Evolutionary conservation across 805 yeast species (phyloP), one percentile per base, ranked within the genome.

Genomic region (Sugiyamaella qingdaonensis): DNA sequence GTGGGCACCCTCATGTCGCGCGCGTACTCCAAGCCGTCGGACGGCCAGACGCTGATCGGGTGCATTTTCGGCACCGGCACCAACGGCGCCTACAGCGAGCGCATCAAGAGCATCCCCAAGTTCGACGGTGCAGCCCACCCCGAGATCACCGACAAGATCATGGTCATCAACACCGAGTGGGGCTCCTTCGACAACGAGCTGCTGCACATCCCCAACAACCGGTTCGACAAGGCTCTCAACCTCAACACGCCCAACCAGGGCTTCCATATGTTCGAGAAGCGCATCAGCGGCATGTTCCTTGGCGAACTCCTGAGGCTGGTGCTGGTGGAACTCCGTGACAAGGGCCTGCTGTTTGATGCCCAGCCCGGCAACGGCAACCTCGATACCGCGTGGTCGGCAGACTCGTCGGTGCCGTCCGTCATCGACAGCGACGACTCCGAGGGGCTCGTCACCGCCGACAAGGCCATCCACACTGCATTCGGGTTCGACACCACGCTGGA

Each of bases 21-120:
- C 63, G 85, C 97, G 27, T 92, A 92, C 71, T 75, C 88, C 3
- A 67, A 73, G 47, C 77, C 82, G 36, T 69, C 77, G 48, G 82
- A 81, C 55, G 82, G 94, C 46, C 83, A 82, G 53, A 88, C 97
- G 9, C 78, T 86, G 8, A 76, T 91, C 59, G 98, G 99, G 47
- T 84, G 91, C 57, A 92, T 92, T 58, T 88, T 91, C 64, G 99
- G 99, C 60, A 94, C 99, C 1, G 99, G 99, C 66, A 92, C 98
- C 29, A 92, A 92, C 69, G 97, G 97, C 57, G 96, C 97, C 13
- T 92, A 94, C 71, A 77, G 81, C 66, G 99, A 92, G 70, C 77
- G 80, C 53, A 68, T 90, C 49, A 83, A 80, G 41, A 79, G 84
- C 52, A 87, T 94, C 61, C 79, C 79, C 52, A 92, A 94, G 71